Evolutionary conservation across 108 stramenopile genomes (phyloP), one percentile per base, ranked within the genome.

Genomic region (Craspedostauros australis): DNA sequence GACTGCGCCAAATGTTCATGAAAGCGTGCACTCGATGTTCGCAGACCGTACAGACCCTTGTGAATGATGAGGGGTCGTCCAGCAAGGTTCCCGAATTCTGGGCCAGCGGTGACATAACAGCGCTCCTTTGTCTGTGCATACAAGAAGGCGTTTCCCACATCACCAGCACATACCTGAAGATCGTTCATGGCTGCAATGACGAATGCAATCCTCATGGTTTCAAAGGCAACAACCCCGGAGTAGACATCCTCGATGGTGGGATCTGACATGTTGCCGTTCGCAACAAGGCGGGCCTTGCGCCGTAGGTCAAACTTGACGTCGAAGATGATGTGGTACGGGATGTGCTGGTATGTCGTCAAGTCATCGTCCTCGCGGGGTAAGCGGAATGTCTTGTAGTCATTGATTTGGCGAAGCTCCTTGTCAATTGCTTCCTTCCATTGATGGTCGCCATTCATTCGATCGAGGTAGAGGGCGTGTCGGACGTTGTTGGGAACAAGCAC

Each of bases 151-250:
- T 40, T 52, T 3, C 61, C 61, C 1, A 62, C 28, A 31, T 62
- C 61, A 15, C 28, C 60, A 9, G 60, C 55, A 39, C 30, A 50
- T 12, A 66, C 59, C 1, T 42, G 24, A 37, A 77, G 30, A n/a
- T 47, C 44, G 24, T 59, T 72, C 19, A 78, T 51, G 3, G 43
- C 60, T 19, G 67, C 78, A 3, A 75, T 18, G 1, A 65, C 19
- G 11, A 79, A 34, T 29, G 62, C 70, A 5, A 80, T 39, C 2
- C 66, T 43, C 1, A 75, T 51, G 2, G 61, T 58, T 12, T 70
- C 62, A 16, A 59, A 16, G 1, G 36, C 22, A 0, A 70, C 62
- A 15, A 70, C 62, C 1, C 61, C 52, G 0, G 60, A 56, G 14
- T 57, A 57, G 0, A 57, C 42, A 45, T 54, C 62, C 57, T 67